These are phyloP conservation scores for Lepidium africanum DNA, from an alignment of 345 rosid genomes.

Conservation along the genomic window DNA sequence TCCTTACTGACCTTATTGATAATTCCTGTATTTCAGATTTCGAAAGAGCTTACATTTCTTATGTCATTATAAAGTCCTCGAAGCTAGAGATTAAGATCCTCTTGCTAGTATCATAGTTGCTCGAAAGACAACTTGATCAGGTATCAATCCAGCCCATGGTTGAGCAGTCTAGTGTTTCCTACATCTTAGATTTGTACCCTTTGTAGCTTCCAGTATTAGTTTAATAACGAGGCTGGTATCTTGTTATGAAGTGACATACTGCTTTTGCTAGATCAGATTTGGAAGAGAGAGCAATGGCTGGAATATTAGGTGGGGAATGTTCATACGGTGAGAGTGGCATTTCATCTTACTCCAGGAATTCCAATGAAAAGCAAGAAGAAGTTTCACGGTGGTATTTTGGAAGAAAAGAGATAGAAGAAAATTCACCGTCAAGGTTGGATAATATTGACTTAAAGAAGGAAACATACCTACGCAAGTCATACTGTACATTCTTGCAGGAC, in stretches of 20 bases:
- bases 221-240: neutral
- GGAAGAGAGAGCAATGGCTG: slow-evolving; percentile 35
- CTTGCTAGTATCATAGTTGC: neutral
- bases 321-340: slow-evolving; percentile 41
- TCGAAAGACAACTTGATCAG: slow-evolving; percentile 2
- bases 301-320: slow-evolving; percentile 40
- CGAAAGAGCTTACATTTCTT: neutral
- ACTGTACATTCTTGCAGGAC: slow-evolving; percentile 96
- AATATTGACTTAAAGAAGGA: slow-evolving; percentile 93
- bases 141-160: slow-evolving; percentile 8
- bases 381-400: slow-evolving; percentile 78
- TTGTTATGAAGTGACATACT: neutral
- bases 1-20: neutral
- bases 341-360: slow-evolving; percentile 36
- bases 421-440: slow-evolving; percentile 87
- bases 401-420: slow-evolving; percentile 85
- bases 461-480: slow-evolving; percentile 84
- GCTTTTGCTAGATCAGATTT: neutral
- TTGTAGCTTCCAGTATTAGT: neutral
- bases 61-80: neutral
- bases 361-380: slow-evolving; percentile 52
- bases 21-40: neutral
- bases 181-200: neutral
- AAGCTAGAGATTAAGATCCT: neutral
- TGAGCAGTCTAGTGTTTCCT: neutral